phyloP scores from a whole-genome alignment of 176 grass and related monocot species.

The Miscanthus lutarioriparius region DNA sequence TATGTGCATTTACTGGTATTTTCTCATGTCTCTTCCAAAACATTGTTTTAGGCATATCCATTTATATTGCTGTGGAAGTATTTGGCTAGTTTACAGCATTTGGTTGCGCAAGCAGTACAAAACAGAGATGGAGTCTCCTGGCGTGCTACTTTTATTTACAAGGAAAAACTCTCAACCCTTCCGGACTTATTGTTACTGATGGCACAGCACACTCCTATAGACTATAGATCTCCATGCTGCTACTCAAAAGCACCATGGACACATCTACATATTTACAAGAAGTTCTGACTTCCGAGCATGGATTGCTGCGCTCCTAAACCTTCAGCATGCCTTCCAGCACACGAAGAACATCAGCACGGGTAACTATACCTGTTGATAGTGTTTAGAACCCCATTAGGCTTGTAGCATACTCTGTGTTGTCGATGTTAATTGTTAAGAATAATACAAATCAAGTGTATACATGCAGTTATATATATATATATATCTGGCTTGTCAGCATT shows the following conservation, averaged over 20 bases:
- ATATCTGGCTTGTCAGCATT: constrained; percentile 2
- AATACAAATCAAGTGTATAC: constrained; percentile 20
- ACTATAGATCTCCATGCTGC: constrained; percentile 30
- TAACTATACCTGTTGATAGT: constrained; percentile 76
- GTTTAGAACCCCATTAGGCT: constrained; percentile 37
- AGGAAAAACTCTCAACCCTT: constrained; percentile 30
- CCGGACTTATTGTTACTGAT: constrained; percentile 31
- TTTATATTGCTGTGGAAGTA: background rate
- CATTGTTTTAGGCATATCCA: background rate
- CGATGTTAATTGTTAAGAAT: constrained; percentile 32
- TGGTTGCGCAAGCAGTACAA: constrained; percentile 24
- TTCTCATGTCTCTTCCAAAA: background rate
- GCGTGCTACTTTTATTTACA: constrained; percentile 24
- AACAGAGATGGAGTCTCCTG: constrained; percentile 10
- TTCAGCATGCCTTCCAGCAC: constrained; percentile 65
- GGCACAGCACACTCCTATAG: constrained; percentile 25
- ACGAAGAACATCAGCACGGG: constrained; percentile 72
- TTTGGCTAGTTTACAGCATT: constrained; percentile 28
- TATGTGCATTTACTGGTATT: constrained; percentile 5
- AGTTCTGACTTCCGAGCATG: background rate
- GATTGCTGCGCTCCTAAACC: constrained; percentile 34
- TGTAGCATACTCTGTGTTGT: constrained; percentile 16
- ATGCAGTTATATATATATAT: background rate
- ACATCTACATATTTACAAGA: constrained; percentile 55
- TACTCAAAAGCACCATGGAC: constrained; percentile 25